Evolutionary conservation across 768 basidiomycete species (phyloP).

Genomic region (Mycena latifolia): DNA sequence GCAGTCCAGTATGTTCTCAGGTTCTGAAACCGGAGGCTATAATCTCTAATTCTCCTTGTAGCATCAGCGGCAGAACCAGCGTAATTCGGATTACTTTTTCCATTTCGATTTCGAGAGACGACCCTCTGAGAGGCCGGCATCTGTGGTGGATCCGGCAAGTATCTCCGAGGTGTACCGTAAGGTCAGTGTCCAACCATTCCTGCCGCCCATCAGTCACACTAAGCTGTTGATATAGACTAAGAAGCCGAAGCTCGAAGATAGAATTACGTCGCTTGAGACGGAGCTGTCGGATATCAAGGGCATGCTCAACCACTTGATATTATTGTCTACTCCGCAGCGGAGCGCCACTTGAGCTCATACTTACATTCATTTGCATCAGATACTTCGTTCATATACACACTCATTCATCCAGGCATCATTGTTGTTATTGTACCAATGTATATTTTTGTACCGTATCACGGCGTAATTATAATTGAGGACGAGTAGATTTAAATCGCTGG

Average conservation of each 20-base stretch:
- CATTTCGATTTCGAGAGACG: conserved; percentile 34
- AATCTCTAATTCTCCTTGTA: neutral
- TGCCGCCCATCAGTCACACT: neutral
- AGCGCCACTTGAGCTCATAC: neutral
- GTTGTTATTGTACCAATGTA: too few relatives aligned
- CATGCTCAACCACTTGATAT: conserved; percentile 29
- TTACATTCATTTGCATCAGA: neutral
- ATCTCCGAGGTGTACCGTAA: conserved; percentile 29
- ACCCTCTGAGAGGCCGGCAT: conserved; percentile 12
- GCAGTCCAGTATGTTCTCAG: conserved; percentile 2
- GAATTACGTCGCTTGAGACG: conserved; percentile 33
- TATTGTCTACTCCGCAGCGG: conserved; percentile 17
- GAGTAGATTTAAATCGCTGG: too few relatives aligned
- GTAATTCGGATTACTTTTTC: conserved; percentile 22
- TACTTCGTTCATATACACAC: too few relatives aligned
- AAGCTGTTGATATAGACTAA: conserved; percentile 15
- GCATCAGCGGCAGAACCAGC: too few relatives aligned
- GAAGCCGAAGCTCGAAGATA: conserved; percentile 35
- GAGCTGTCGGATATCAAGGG: conserved; percentile 36
- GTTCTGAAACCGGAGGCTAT: too few relatives aligned
- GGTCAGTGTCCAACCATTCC: neutral
- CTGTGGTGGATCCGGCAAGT: conserved; percentile 6
- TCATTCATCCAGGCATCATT: too few relatives aligned
- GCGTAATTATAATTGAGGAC: too few relatives aligned
- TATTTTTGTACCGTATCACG: too few relatives aligned